phyloP scores from a whole-genome alignment of 495 filamentous ascomycete genomes.

The Hyphodiscus hymeniophilus region DNA sequence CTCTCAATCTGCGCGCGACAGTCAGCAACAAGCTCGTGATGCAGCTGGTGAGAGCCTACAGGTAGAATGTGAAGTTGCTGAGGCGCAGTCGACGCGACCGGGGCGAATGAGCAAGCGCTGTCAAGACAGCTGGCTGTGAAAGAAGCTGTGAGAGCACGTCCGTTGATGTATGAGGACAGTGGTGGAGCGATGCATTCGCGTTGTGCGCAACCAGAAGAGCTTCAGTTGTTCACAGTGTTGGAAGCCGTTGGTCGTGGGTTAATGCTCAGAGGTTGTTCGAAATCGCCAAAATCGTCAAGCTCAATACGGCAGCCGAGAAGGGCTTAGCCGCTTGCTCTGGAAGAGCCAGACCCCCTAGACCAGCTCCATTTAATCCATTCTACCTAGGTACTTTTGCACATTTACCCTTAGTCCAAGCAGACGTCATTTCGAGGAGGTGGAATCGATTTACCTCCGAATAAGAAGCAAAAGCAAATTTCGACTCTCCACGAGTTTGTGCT shows the following conservation, averaged over 20 bases:
- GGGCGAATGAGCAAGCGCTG: not conserved
- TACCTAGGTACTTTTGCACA: too few species aligned
- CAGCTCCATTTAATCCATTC: too few species aligned
- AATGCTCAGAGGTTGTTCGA: not conserved
- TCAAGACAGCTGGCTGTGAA: not conserved
- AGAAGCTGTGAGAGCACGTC: not conserved
- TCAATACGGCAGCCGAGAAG: too few species aligned
- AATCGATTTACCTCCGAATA: too few species aligned
- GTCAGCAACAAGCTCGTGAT: not conserved
- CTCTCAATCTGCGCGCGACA: not conserved
- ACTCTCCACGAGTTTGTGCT: too few species aligned
- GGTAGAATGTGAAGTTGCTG: constrained; percentile 2
- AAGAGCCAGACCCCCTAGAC: too few species aligned
- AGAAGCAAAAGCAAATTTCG: too few species aligned
- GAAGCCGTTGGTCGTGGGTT: not conserved
- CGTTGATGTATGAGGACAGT: not conserved
- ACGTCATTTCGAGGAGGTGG: too few species aligned
- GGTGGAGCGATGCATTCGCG: not conserved
- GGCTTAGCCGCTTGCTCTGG: too few species aligned
- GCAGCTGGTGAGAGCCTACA: not conserved
- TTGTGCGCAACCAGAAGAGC: constrained; percentile 1
- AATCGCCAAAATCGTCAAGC: too few species aligned
- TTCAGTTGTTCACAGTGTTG: not conserved
- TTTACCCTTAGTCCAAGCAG: too few species aligned
- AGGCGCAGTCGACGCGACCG: constrained; percentile 3